Base-by-base conservation (phyloP, 2,329 filamentous ascomycete species). In the Exophiala phaeomuriformis region DNA sequence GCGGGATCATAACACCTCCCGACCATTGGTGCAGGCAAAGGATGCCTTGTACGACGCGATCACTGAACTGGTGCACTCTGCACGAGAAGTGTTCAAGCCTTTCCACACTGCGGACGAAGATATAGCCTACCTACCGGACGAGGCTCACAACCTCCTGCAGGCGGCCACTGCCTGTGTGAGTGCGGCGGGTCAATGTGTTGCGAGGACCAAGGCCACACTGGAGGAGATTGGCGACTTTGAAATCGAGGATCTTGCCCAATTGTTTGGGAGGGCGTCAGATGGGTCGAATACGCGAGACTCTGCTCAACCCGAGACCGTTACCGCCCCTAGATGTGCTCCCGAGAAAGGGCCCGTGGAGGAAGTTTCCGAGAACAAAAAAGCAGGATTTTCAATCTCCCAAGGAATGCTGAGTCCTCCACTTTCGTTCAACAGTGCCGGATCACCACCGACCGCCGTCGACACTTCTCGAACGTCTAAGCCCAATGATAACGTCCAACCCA, bases 201-300 rank as follows among this genome's bases (percentile, higher is more conserved):
- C 86, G 4, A 91, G 90, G 71, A 86, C 90, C 7, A 89, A 89
- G 64, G 78, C 82, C 66, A 83, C 94, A 42, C 85, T 98, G 53
- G 90, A 95, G 70, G 80, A 86, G 56, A 89, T 93, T 59, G 90
- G 90, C 19, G 90, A 95, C 68, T 95, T 95, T 61, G 90, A 95
- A 68, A 44, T 62, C 31, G 57, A 59, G 32, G 52, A 53, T 42
- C 32, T 55, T 10, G 44, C 44, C 9, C 52, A 57, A 32, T 46
- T 57, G 28, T 32, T 53, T 10, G 54, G 51, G 19, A 28, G 57
- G 9, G 52, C 28, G 10, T 59, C 57, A n/a, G 52, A 53, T 33
- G 53, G 51, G 29, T 57, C 57, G 5, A 59, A 50, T 28, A 59
- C 57, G 82, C 90, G 61, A 82, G 86, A 61, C 66, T 72, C 36